A percentile compares a stretch with the other conserved stretches of the same genome.
These are phyloP conservation scores for Ensete glaucum DNA, from an alignment of 176 grass and related monocot species.

Conservation along the genomic window DNA sequence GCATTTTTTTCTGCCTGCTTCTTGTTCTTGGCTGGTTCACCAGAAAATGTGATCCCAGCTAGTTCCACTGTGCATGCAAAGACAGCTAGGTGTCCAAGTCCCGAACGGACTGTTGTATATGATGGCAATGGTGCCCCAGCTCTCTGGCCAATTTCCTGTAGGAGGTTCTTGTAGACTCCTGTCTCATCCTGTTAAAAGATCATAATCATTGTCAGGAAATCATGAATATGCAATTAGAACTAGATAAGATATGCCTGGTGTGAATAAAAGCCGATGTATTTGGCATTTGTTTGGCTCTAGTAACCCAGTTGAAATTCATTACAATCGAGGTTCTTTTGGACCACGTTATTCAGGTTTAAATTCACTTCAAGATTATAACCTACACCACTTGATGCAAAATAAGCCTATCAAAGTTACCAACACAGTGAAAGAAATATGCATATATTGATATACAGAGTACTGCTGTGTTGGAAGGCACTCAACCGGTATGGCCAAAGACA, in stretches of 20 bases:
- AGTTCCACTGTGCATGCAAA: constrained; percentile 96
- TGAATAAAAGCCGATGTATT: no score
- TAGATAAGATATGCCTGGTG: background rate
- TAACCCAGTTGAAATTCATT: no score
- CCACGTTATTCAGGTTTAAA: background rate
- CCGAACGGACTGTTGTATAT: constrained; percentile 70
- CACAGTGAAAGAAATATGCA: background rate
- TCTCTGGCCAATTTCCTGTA: constrained; percentile 94
- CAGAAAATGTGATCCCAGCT: constrained; percentile 75
- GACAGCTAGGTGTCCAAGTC: constrained; percentile 75
- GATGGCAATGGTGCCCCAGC: constrained; percentile 79
- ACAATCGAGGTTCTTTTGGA: no score
- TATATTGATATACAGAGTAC: background rate
- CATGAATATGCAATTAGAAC: background rate
- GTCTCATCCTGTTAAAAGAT: constrained; percentile 69
- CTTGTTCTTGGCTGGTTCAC: constrained; percentile 87
- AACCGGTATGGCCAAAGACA: background rate
- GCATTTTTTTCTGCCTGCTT: constrained; percentile 98
- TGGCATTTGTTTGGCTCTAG: no score
- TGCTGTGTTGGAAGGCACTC: background rate
- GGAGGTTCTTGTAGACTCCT: constrained; percentile 92
- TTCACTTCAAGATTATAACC: background rate
- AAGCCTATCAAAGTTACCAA: background rate
- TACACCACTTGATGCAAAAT: background rate
- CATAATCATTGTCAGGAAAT: background rate